Evolutionary conservation across 192 early-diverging fungal genomes (phyloP).

Genomic region (Linnemannia elongata): DNA sequence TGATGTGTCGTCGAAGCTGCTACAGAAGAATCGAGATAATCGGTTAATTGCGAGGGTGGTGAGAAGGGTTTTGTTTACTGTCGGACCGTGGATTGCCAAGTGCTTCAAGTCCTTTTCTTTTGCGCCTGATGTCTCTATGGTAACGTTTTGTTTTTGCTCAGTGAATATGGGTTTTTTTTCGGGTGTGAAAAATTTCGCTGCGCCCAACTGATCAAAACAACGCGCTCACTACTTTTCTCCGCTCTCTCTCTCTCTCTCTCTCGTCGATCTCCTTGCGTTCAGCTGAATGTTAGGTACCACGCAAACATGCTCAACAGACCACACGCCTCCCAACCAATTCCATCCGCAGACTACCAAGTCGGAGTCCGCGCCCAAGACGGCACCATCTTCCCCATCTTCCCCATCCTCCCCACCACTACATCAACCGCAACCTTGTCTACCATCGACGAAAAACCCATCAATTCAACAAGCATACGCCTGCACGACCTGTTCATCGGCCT

Average conservation of each 20-base stretch:
- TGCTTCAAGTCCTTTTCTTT: not conserved
- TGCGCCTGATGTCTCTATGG: constrained; percentile 21
- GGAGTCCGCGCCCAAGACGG: constrained; percentile 24
- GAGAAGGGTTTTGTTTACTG: not conserved
- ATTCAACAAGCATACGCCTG: not conserved
- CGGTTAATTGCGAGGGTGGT: not conserved
- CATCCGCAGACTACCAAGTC: not conserved
- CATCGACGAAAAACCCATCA: not conserved
- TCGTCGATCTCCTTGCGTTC: too few species aligned
- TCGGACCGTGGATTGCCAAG: not conserved
- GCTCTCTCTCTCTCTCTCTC: too few species aligned
- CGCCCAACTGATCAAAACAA: not conserved
- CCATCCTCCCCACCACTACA: too few species aligned
- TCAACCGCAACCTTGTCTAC: too few species aligned
- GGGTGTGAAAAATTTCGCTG: not conserved
- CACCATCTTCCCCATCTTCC: not conserved
- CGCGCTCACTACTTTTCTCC: too few species aligned
- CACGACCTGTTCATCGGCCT: constrained; percentile 16
- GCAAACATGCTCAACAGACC: constrained; percentile 21
- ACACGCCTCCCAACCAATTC: not conserved
- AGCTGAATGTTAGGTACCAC: constrained; percentile 21
- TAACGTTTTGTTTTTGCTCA: constrained; percentile 3
- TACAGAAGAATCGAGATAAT: not conserved
- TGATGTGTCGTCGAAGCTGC: constrained; percentile 19
- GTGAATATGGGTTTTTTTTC: not conserved